phyloP scores from a whole-genome alignment of 768 basidiomycete genomes.

The Lyophyllum decastes region DNA sequence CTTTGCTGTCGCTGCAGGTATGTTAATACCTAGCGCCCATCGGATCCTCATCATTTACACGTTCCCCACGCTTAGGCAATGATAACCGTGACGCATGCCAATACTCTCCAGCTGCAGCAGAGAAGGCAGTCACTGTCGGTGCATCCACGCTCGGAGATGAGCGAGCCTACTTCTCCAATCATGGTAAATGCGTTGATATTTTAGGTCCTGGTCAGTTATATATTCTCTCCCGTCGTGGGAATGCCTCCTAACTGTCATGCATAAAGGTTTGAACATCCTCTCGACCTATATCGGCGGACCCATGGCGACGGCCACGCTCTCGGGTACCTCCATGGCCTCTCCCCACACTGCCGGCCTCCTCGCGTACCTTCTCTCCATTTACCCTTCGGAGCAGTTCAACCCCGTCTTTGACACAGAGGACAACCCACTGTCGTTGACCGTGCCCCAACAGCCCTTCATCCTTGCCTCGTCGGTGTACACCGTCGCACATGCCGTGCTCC shows the following conservation, averaged over 20 bases:
- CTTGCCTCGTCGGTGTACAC: constrained; percentile 51
- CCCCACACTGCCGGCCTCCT: constrained; percentile 89
- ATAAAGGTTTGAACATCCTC: constrained; percentile 75
- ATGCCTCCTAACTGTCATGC: background rate
- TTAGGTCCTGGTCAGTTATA: constrained; percentile 73
- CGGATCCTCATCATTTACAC: background rate
- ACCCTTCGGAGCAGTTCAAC: constrained; percentile 67
- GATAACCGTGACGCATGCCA: constrained; percentile 89
- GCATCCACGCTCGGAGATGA: constrained; percentile 83
- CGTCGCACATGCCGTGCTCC: constrained; percentile 54
- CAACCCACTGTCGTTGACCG: constrained; percentile 32
- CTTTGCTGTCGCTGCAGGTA: constrained; percentile 96
- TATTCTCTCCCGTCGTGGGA: background rate
- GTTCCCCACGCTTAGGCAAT: constrained; percentile 48
- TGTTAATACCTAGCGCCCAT: constrained; percentile 22
- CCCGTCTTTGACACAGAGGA: constrained; percentile 44
- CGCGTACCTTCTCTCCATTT: constrained; percentile 90
- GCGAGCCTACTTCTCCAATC: constrained; percentile 92
- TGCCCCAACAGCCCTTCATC: constrained; percentile 32
- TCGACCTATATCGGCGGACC: constrained; percentile 79
- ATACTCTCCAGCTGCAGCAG: constrained; percentile 89
- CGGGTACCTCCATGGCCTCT: constrained; percentile 93
- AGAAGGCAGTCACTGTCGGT: constrained; percentile 92
- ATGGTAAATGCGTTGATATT: constrained; percentile 87
- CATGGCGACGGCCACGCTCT: constrained; percentile 70